Conservation (phyloP, 2,329 filamentous ascomycete species). For the Colletotrichum camelliae region DNA sequence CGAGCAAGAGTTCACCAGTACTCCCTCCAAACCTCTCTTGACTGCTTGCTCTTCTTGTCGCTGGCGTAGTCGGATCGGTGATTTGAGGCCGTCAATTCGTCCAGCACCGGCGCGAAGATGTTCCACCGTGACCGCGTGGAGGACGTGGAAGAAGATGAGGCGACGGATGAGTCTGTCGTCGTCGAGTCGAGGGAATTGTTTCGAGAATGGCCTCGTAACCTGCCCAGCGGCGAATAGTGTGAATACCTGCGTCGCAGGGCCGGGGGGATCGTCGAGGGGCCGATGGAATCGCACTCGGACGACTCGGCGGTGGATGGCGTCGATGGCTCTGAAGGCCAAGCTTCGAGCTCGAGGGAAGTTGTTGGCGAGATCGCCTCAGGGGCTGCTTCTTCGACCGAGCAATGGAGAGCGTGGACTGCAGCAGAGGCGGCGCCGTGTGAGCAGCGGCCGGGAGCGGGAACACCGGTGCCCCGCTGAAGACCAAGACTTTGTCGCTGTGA, state of each 20-base stretch:
- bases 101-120: not conserved
- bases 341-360: constrained; percentile 3
- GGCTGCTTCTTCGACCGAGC: not conserved
- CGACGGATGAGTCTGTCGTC: not conserved
- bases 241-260: not conserved
- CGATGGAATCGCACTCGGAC: not conserved
- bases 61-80: constrained; percentile 22
- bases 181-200: constrained; percentile 13
- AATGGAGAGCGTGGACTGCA: not conserved
- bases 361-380: not conserved
- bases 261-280: not conserved
- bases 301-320: not conserved
- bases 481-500: not conserved
- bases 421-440: constrained; percentile 6
- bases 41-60: constrained; percentile 25
- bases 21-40: constrained; percentile 30
- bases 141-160: not conserved
- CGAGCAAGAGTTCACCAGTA: constrained; percentile 26
- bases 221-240: not conserved
- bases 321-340: constrained; percentile 9
- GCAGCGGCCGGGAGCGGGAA: not conserved
- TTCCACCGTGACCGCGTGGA: constrained; percentile 1
- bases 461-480: constrained; percentile 9
- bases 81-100: not conserved
- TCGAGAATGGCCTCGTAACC: not conserved